Evolutionary conservation across 2,329 filamentous ascomycete species (phyloP), one percentile per base, ranked within the genome.

Genomic region (Arachnomyces sp.): DNA sequence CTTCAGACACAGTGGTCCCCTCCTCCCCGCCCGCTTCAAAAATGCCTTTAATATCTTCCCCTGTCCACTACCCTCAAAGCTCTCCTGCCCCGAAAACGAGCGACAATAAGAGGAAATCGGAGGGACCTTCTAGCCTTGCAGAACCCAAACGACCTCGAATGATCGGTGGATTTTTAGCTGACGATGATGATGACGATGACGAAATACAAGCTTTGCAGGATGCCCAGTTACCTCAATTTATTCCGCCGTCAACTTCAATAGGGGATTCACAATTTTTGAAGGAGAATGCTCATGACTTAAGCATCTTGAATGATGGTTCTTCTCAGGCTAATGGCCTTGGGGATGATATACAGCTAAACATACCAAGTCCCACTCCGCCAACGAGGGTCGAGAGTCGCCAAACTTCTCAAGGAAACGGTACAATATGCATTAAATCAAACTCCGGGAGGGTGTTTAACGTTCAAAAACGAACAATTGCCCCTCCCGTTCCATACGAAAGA

Each of bases 401-500:
- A 42, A 15, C 12, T 25, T 45, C 53, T 4, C 43, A 44, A 31
- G 42, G 29, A 18, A 39, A 42, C 8, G 46, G 47, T 12, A 52
- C 43, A 16, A 48, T 66, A 16, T 55, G 56, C 15, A 60, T 71
- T 13, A 67, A 62, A 42, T 75, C 68, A 9, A 71, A 68, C 34
- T 65, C 66, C 12, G 75, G 75, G 28, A 69, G 65, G 46, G 53
- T 58, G 0, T 61, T 74, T 36, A 60, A 61, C 30, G 57, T 77
- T 31, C 42, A 55, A 2, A 52, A 62, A 42, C 71, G 66, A 44
- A 55, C 56, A 16, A 50, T 54, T 7, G 47, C 57, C 13, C 47
- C 57, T 4, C 43, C 56, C 1, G 43, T 69, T 6, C 62, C 73
- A 0, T 78, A 75, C 43, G 71, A 79, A 51, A 63, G 67, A 44